Conservation (phyloP, 1,284 basidiomycete species). For the Entoloma clypeatum region DNA sequence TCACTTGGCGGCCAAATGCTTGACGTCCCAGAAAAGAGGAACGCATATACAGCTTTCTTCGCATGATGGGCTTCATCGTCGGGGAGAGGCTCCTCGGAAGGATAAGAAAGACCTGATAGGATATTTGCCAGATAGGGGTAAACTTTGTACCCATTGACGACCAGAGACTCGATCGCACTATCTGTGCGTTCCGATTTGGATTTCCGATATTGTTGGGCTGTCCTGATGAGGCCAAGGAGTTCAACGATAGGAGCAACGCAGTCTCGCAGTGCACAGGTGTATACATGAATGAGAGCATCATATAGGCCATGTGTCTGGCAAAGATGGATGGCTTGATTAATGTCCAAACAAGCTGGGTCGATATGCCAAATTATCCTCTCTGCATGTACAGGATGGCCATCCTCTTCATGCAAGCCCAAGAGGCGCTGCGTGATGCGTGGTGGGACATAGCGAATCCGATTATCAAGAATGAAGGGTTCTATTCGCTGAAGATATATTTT, state of each 20-base stretch:
- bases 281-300: conserved; percentile 94
- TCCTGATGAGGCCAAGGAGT: conserved; percentile 74
- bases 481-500: conserved; percentile 86
- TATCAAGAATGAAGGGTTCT: conserved; percentile 81
- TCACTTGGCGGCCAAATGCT: conserved; percentile 74
- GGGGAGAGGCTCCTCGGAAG: conserved; percentile 72
- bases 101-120: conserved; percentile 86
- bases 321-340: conserved; percentile 87
- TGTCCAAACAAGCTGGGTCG: conserved; percentile 86
- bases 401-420: conserved; percentile 74
- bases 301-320: conserved; percentile 84
- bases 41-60: conserved; percentile 70
- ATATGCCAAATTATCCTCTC: conserved; percentile 96
- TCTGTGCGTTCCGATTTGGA: conserved; percentile 33
- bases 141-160: conserved; percentile 85
- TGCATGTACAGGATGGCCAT: conserved; percentile 69
- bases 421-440: conserved; percentile 86
- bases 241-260: conserved; percentile 89
- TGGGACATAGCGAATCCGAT: conserved; percentile 71
- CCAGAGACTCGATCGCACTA: conserved; percentile 51
- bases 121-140: conserved; percentile 88
- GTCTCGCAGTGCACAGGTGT: conserved; percentile 84
- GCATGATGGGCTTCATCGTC: conserved; percentile 64
- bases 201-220: conserved; percentile 52
- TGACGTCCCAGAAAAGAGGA: conserved; percentile 83